These are phyloP conservation scores for Phytopythium cucurbitacearum DNA, from an alignment of 352 stramenopile species.

Conservation along the genomic window DNA sequence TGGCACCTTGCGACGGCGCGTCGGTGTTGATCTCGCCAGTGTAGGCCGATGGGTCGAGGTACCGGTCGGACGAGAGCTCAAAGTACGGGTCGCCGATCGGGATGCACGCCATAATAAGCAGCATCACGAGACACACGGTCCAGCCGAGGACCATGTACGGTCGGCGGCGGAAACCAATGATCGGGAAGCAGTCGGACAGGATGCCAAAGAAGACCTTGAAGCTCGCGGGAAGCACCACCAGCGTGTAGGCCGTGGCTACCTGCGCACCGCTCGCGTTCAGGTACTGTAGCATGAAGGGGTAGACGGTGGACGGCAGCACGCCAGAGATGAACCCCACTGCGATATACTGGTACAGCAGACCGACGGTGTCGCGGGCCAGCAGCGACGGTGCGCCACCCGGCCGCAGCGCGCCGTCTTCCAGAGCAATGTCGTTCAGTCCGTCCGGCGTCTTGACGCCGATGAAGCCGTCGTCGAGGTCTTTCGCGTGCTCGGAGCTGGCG, in stretches of 20 bases:
- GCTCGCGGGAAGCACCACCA: constrained; percentile 41
- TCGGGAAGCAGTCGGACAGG: constrained; percentile 48
- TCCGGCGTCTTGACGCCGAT: constrained; percentile 21
- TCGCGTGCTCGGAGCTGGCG: constrained; percentile 12
- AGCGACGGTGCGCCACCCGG: constrained; percentile 27
- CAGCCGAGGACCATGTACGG: constrained; percentile 57
- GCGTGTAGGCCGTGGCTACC: constrained; percentile 26
- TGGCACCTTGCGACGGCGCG: constrained; percentile 23
- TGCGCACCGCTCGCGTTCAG: constrained; percentile 30
- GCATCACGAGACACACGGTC: constrained; percentile 30
- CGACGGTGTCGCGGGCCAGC: constrained; percentile 22
- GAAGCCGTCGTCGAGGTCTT: constrained; percentile 20
- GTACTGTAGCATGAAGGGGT: constrained; percentile 40
- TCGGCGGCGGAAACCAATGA: constrained; percentile 42
- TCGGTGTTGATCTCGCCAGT: constrained; percentile 32
- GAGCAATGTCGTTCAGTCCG: constrained; percentile 11
- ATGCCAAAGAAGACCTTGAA: constrained; percentile 62
- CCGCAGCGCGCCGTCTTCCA: constrained; percentile 34
- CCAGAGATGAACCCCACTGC: constrained; percentile 36
- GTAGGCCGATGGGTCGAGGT: constrained; percentile 22
- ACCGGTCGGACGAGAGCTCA: constrained; percentile 17
- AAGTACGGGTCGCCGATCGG: constrained; percentile 43
- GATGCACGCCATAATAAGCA: constrained; percentile 36
- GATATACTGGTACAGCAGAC: constrained; percentile 35
- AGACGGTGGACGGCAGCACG: constrained; percentile 26